Conservation (phyloP, 2,329 filamentous ascomycete species). For the Scedosporium aurantiacum region DNA sequence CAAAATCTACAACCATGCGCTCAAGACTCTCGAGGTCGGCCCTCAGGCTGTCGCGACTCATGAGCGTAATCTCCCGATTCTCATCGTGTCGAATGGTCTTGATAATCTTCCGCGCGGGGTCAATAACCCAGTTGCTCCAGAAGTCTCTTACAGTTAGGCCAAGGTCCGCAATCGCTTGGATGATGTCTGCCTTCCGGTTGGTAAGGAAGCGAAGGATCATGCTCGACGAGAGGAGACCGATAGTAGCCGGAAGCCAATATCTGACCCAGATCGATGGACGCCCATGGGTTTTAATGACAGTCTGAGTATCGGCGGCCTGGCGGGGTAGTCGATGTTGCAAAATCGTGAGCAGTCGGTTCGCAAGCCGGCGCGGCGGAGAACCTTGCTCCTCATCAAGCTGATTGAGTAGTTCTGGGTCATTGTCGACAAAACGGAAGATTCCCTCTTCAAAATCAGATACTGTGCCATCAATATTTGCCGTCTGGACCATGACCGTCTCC, state of each 20-base stretch:
- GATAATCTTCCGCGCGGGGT: conserved; percentile 72
- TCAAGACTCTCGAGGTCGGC: conserved; percentile 87
- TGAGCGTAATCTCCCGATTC: conserved; percentile 87
- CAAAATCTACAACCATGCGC: conserved; percentile 97
- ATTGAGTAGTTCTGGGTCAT: conserved; percentile 46
- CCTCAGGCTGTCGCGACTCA: conserved; percentile 85
- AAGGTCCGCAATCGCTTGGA: conserved; percentile 69
- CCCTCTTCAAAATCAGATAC: conserved; percentile 54
- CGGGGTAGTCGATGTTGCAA: conserved; percentile 57
- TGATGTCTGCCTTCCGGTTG: conserved; percentile 63
- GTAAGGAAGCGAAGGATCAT: conserved; percentile 73
- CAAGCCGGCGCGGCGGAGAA: conserved; percentile 48
- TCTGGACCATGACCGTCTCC: conserved; percentile 69
- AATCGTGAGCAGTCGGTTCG: conserved; percentile 56
- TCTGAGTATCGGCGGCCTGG: conserved; percentile 47
- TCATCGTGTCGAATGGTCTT: conserved; percentile 89
- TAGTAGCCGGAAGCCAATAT: conserved; percentile 75
- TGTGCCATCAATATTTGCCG: conserved; percentile 51
- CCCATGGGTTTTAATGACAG: conserved; percentile 54
- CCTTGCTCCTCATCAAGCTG: conserved; percentile 32
- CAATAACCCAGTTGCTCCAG: conserved; percentile 91
- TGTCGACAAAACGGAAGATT: conserved; percentile 51
- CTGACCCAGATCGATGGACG: conserved; percentile 64
- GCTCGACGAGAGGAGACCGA: conserved; percentile 69
- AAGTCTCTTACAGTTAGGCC: conserved; percentile 77